Evolutionary conservation across 495 filamentous ascomycete genomes (phyloP).

Genomic region (Podospora comata): DNA sequence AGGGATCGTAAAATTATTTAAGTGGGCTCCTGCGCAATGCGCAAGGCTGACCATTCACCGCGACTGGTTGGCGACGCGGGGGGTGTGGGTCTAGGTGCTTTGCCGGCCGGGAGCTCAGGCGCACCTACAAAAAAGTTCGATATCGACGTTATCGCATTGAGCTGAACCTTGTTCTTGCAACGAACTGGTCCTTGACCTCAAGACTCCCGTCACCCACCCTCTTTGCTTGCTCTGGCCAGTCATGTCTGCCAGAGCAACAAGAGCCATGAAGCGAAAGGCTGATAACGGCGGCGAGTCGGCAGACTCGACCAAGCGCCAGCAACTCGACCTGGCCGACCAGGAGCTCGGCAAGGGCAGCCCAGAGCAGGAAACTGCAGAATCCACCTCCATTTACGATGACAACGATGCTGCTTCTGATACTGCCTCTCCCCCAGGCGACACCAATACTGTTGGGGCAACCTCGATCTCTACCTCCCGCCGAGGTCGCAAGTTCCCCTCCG

Average conservation of each 20-base stretch:
- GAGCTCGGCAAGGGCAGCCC: constrained; percentile 5
- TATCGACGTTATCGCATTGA: not conserved
- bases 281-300: not conserved
- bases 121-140: constrained; percentile 30
- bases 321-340: constrained; percentile 8
- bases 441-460: constrained; percentile 27
- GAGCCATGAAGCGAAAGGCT: constrained; percentile 22
- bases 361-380: constrained; percentile 11
- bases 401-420: constrained; percentile 11
- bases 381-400: constrained; percentile 18
- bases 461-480: constrained; percentile 49
- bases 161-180: not conserved
- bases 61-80: not conserved
- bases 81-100: constrained; percentile 4
- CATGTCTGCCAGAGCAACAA: constrained; percentile 1
- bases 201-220: not conserved
- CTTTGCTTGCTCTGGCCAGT: not conserved
- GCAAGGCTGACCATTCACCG: constrained; percentile 18
- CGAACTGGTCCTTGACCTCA: not conserved
- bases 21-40: constrained; percentile 21
- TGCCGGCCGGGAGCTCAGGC: constrained; percentile 20
- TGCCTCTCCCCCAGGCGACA: constrained; percentile 4
- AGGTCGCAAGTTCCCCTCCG: constrained; percentile 59
- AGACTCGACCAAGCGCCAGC: constrained; percentile 15
- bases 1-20: constrained; percentile 31